Evolutionary conservation across 2,329 filamentous ascomycete genomes (phyloP).

Genomic region (Penicillium expansum): DNA sequence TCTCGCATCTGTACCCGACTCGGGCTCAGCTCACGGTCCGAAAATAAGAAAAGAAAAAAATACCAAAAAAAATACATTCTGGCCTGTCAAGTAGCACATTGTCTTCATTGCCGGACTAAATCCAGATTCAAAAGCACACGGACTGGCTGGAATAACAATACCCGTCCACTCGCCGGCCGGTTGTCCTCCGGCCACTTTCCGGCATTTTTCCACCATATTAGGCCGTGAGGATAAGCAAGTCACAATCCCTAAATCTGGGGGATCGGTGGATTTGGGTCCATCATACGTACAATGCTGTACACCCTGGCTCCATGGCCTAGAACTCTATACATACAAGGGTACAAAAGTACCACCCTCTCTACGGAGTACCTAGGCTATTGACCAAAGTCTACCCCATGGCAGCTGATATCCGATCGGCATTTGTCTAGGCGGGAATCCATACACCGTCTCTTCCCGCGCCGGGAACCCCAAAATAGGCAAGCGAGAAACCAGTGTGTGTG

Average conservation of each 20-base stretch:
- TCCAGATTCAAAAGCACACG: background rate
- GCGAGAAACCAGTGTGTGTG: conserved; percentile 3
- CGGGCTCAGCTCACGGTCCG: conserved; percentile 4
- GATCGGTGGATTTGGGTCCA: conserved; percentile 2
- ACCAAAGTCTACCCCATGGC: background rate
- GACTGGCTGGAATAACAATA: conserved; percentile 8
- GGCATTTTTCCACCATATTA: background rate
- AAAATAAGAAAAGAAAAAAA: background rate
- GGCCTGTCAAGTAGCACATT: conserved; percentile 4
- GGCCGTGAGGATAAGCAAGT: background rate
- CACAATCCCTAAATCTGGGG: background rate
- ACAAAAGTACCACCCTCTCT: background rate
- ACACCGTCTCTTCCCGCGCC: conserved; percentile 16
- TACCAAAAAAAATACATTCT: background rate
- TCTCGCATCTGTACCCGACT: conserved; percentile 9
- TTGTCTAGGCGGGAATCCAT: conserved; percentile 14
- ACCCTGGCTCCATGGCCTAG: background rate
- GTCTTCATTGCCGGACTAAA: conserved; percentile 1
- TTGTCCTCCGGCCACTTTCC: conserved; percentile 12
- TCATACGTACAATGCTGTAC: background rate
- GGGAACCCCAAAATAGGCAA: conserved; percentile 24
- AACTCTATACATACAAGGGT: background rate
- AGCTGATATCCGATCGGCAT: conserved; percentile 23
- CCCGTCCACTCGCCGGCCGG: conserved; percentile 3
- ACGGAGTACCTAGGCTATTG: conserved; percentile 1